Evolutionary conservation across 164 flowering plant species (phyloP), one percentile per base, ranked within the genome.

Genomic region (Piper longum): DNA sequence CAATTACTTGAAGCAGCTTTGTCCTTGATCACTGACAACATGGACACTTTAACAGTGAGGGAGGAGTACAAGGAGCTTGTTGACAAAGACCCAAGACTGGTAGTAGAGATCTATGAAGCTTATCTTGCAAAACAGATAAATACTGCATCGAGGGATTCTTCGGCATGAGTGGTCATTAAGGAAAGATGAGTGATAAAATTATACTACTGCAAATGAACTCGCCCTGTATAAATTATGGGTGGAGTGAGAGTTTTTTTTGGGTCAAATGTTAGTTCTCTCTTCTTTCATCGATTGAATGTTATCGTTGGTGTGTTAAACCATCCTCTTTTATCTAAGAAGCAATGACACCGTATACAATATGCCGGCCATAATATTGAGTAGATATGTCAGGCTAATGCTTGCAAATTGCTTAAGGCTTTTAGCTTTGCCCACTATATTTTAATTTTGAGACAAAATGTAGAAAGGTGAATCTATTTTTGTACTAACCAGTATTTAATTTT

Each of bases 41-140:
- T 91, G 91, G 81, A 85, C 69, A 83, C 81, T 67, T 72, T 85
- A 43, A 79, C 82, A 5, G 80, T 75, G 64, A 66, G 70, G 43
- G 88, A 83, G 42, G 98, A 88, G 67, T 91, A 91, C 57, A 73
- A 41, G 71, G 87, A 85, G 71, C 90, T 91, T 3, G 86, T 85
- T 62, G 91, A 85, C 16, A 83, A 79, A 75, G 91, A 88, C 71
- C 91, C 98, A 13, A 78, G 86, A 43, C 85, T 91, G 4, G 83
- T 91, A 0, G 93, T 91, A 39, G 90, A 82, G 67, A 86, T 91
- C 6, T 88, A 79, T 68, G 98, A 91, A 77, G 78, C 93, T 4
- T 88, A 85, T 71, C 78, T 91, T 16, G 72, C 93, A 63, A 88
- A 77, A 69, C 93, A 85, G 71, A 85, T 78, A 41, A 83, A 87